Base-by-base conservation (phyloP, 331 rosid genomes). In the Malus hybrid region DNA sequence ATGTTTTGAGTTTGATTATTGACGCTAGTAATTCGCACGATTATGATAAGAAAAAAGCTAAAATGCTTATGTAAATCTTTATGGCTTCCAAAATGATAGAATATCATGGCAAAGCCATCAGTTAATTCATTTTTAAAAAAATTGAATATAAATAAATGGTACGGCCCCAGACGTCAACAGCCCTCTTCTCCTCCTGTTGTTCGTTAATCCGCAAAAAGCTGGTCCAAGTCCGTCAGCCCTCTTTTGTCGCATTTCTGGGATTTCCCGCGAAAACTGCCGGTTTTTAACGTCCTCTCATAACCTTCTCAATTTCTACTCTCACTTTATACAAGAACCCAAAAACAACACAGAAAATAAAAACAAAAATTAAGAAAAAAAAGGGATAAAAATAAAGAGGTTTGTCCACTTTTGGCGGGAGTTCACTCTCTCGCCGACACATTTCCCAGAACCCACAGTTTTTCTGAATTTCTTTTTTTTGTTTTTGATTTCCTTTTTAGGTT, bases 191-290 rank as follows among this genome's bases (percentile, higher is more conserved):
- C 24, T 14, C 32, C 16, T 34, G 28, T 34, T 34, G 67, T 24
- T 62, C 10, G 65, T 39, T 32, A 14, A 82, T 67, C 86, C 84
- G 84, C 52, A 67, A 52, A 80, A 39, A 77, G 78, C 80, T 82
- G 84, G 84, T 75, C 5, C 62, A 57, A 20, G 62, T 9, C n/a
- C 16, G 7, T 5, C 9, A 10, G 12, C 14, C 24, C 74, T 19
- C 10, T 68, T 27, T 59, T 67, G 78, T 78, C 89, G 86, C 79
- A 42, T 77, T 69, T 81, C 80, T 57, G 29, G 87, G 80, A 77
- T 85, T 86, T 87, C 88, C 88, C 88, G 85, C 83, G 62, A 81
- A 83, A 88, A 63, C 69, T 55, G 80, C 69, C 73, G 85, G 74
- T 84, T 60, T 73, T 81, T 64, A 76, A 52, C 57, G 60, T 46